phyloP scores from a whole-genome alignment of 305 asterid species.

The Stenogyne calaminthoides region DNA sequence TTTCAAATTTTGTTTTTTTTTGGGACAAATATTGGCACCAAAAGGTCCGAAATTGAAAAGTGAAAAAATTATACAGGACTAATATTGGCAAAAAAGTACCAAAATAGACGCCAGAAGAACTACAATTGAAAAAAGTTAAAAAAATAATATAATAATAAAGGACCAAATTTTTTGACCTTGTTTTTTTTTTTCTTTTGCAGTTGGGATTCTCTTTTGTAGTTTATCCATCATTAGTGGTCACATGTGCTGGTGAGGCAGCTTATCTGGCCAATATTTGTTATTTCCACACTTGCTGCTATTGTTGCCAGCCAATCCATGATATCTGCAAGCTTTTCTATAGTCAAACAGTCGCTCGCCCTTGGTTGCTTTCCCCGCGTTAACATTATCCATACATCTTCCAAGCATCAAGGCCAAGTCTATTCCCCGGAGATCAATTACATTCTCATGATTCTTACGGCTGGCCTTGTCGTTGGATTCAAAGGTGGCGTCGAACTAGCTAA shows the following conservation, averaged over 20 bases:
- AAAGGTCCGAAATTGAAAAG: no score
- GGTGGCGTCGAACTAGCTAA: constrained; percentile 51
- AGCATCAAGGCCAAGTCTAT: constrained; percentile 48
- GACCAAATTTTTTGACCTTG: no score
- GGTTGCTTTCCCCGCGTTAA: constrained; percentile 48
- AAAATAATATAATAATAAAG: no score
- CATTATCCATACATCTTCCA: constrained; percentile 47
- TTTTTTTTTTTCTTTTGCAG: constrained; percentile 30
- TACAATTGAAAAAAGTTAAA: no score
- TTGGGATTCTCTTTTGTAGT: constrained; percentile 47
- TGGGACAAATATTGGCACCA: no score
- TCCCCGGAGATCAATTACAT: constrained; percentile 48
- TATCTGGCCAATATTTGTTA: constrained; percentile 57
- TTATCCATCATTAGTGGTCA: constrained; percentile 44
- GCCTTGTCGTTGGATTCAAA: constrained; percentile 43
- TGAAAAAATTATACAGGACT: no score
- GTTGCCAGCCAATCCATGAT: constrained; percentile 58
- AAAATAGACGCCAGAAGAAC: no score
- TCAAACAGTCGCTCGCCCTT: constrained; percentile 46
- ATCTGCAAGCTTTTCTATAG: constrained; percentile 48
- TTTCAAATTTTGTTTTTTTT: no score
- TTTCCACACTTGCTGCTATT: constrained; percentile 49
- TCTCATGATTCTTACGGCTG: constrained; percentile 42
- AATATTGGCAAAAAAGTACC: no score
- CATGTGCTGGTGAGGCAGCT: constrained; percentile 53